Conservation (phyloP, 495 filamentous ascomycete genomes). For the Penicillium salamii region DNA sequence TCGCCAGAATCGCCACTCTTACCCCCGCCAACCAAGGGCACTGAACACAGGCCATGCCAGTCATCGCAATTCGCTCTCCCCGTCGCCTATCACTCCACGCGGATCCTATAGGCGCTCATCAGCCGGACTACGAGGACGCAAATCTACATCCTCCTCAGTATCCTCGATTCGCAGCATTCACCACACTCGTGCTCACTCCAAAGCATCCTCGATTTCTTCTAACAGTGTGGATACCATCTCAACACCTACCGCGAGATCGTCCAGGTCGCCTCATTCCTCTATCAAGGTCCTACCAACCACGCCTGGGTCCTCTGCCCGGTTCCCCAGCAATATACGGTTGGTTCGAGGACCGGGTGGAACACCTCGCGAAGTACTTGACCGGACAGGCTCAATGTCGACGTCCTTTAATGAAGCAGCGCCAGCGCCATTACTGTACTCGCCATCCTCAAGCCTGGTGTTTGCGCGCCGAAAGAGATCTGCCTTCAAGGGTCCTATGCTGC, state of each 20-base stretch:
- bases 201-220: conserved; percentile 90
- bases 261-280: conserved; percentile 78
- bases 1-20: conserved; percentile 44
- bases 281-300: conserved; percentile 94
- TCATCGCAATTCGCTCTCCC: conserved; percentile 82
- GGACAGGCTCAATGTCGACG: conserved; percentile 27
- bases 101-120: conserved; percentile 75
- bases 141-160: conserved; percentile 94
- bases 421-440: conserved; percentile 43
- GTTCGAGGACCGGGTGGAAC: conserved; percentile 57
- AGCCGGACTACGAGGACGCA: conserved; percentile 79
- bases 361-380: conserved; percentile 27
- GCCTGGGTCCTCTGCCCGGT: conserved; percentile 66
- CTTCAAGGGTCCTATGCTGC: conserved; percentile 82
- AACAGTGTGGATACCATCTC: conserved; percentile 67
- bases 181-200: conserved; percentile 82
- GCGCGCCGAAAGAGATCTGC: conserved; percentile 84
- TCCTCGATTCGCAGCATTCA: conserved; percentile 91
- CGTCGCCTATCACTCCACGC: conserved; percentile 82
- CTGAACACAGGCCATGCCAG: conserved; percentile 53
- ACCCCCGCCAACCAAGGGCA: conserved; percentile 48
- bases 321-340: conserved; percentile 84
- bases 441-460: conserved; percentile 70
- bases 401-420: conserved; percentile 40
- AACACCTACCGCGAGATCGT: conserved; percentile 61